These are phyloP conservation scores for Leccinellum luteum DNA, from an alignment of 768 basidiomycete genomes.

Conservation along the genomic window DNA sequence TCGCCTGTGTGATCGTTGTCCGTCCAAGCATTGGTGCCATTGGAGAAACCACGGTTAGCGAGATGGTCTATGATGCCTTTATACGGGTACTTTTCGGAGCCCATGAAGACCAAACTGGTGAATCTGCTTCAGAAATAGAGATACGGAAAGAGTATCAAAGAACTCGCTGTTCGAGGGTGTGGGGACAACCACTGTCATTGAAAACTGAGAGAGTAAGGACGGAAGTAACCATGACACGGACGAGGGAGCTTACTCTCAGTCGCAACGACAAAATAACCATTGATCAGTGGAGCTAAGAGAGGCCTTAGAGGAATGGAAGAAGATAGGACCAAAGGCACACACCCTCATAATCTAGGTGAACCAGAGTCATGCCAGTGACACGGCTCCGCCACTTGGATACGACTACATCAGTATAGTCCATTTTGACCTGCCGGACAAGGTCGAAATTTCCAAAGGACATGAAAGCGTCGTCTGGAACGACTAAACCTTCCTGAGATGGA, in stretches of 20 bases:
- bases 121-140: conserved; percentile 1
- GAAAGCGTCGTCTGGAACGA: conserved; percentile 12
- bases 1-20: conserved; percentile 80
- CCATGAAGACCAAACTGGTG: conserved; percentile 84
- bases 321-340: conserved; percentile 17
- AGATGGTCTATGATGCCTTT: conserved; percentile 95
- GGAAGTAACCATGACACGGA: not conserved
- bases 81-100: conserved; percentile 92
- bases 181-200: conserved; percentile 92
- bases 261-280: conserved; percentile 85
- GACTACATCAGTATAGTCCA: conserved; percentile 75
- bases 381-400: conserved; percentile 89
- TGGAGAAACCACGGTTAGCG: conserved; percentile 90
- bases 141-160: not conserved
- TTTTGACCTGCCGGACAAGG: conserved; percentile 68
- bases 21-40: conserved; percentile 97
- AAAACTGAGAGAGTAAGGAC: conserved; percentile 58
- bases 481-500: conserved; percentile 17
- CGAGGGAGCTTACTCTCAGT: conserved; percentile 71
- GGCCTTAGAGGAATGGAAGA: conserved; percentile 12
- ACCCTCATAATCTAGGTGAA: conserved; percentile 92
- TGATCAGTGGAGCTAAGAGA: conserved; percentile 73
- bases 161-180: conserved; percentile 91
- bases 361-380: conserved; percentile 82
- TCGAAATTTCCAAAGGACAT: conserved; percentile 76